Base-by-base conservation (phyloP, 176 grass and related monocot genomes). In the Carex pumila region DNA sequence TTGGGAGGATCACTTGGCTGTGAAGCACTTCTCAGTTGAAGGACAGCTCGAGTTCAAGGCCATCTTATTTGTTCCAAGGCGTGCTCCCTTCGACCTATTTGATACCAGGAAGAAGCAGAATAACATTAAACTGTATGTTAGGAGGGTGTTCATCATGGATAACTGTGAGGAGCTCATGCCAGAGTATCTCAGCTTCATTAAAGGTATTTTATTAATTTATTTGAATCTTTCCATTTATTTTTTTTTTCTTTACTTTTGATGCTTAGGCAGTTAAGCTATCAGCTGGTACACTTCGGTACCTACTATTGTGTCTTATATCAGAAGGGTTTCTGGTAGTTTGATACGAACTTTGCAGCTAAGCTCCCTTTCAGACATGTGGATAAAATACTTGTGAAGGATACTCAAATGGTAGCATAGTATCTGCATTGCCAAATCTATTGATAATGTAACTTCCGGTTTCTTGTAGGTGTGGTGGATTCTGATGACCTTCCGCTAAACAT, bases 21-120 rank as follows among this genome's bases (percentile, higher is more conserved):
- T 87, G 32, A 90, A 90, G 63, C 88, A 87, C 64, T 90, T 90
- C 55, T 87, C 88, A 13, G 88, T 90, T 12, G 88, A 90, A 61
- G 88, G 88, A 4, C 88, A 90, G 53, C 88, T 90, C 10, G 88
- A 90, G 64, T 90, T 90, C 17, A 90, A 90, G 71, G 88, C 85
- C 0, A 59, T 90, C 50, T 86, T 90, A 21, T 90, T 87, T 79
- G 85, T 90, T 29, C 88, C 85, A 3, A 86, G 29, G 36, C 65
- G 85, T 22, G 88, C 88, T 34, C 88, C 88, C 9, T 90, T 90
- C 15, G 85, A 90, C 61, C 73, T 90, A 36, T 90, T 90, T 6
- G 88, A 90, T 56, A 90, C 85, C 18, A 84, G 50, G 63, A 87
- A 90, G 53, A 90, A 90, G 71, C 21, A 72, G 12, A 89, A 89